Evolutionary conservation across 305 asterid genomes (phyloP).

Genomic region (Solanum aculeatissimum): DNA sequence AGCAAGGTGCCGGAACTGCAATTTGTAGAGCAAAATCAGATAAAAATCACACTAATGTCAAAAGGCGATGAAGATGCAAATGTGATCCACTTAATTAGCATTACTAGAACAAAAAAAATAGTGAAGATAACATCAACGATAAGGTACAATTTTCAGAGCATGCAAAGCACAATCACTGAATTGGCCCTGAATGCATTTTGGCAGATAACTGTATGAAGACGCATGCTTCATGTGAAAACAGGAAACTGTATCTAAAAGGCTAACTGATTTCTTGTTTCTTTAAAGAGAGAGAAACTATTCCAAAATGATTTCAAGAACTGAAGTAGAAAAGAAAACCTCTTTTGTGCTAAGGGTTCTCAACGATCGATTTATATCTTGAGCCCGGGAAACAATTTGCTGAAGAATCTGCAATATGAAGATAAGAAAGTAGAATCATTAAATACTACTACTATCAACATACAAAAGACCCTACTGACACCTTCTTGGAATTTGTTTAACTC

Average conservation of each 20-base stretch:
- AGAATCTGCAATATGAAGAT: constrained; percentile 57
- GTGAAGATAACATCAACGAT: background rate
- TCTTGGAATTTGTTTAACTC: background rate
- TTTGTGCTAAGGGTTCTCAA: constrained; percentile 90
- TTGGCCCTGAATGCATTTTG: background rate
- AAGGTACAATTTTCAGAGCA: background rate
- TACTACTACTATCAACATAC: background rate
- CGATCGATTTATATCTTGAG: constrained; percentile 53
- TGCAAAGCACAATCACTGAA: background rate
- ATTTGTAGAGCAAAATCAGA: background rate
- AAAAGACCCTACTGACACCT: background rate
- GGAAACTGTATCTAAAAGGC: background rate
- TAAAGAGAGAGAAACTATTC: background rate
- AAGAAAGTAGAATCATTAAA: constrained; percentile 1
- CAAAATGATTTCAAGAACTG: background rate
- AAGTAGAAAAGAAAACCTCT: constrained; percentile 43
- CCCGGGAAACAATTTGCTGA: constrained; percentile 62
- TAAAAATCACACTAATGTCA: background rate
- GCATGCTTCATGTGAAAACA: background rate
- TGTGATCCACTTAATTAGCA: background rate
- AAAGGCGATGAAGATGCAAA: background rate
- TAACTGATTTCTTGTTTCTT: background rate
- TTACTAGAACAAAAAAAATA: background rate
- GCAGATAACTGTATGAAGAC: background rate
- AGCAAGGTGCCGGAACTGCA: constrained; percentile 98